Evolutionary conservation across 495 filamentous ascomycete species (phyloP), one percentile per base, ranked within the genome.

Genomic region (Penicillium cinerascens): DNA sequence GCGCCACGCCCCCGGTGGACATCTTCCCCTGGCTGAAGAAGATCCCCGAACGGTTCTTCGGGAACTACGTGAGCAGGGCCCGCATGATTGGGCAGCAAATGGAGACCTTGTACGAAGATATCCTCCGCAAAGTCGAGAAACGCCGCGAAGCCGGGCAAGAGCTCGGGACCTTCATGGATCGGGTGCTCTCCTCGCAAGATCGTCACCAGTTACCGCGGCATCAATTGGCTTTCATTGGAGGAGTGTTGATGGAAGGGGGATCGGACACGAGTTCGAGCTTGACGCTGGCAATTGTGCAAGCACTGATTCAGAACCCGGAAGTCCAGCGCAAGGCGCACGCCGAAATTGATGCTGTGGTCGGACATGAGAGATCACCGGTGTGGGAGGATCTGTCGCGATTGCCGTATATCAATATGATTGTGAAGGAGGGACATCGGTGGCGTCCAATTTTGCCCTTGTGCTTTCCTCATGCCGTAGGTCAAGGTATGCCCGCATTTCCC

Each of bases 1-100:
- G 78, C 10, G 72, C 72, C 1, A 80, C 74, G 8, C 79, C 79
- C 0, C 78, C 79, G 4, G 72, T 81, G 0, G 77, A 81, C 47
- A 59, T 73, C 11, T 76, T 71, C 42, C 76, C 78, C 3, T 58
- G 70, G 13, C 49, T 82, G 22, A 66, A 74, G 21, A 60, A 44
- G 2, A 40, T 81, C 11, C 79, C 79, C 0, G 58, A 81, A 58
- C 35, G 26, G 0, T 51, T 77, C 1, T 59, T 79, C 7, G 63
- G 66, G 0, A 74, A 67, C 21, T 82, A 75, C 72, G 49, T 44
- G 6, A 52, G 48, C 16, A 65, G 73, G 2, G 59, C 75, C 0
- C 54, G 43, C 25, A 25, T 61, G 16, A 71, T 80, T 7, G 59
- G 68, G 27, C 49, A 69, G 2, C 49, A 63, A 39, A 79, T 81